These are phyloP conservation scores for Crotalaria pallida DNA, from an alignment of 306 rosid species.

Conservation along the genomic window DNA sequence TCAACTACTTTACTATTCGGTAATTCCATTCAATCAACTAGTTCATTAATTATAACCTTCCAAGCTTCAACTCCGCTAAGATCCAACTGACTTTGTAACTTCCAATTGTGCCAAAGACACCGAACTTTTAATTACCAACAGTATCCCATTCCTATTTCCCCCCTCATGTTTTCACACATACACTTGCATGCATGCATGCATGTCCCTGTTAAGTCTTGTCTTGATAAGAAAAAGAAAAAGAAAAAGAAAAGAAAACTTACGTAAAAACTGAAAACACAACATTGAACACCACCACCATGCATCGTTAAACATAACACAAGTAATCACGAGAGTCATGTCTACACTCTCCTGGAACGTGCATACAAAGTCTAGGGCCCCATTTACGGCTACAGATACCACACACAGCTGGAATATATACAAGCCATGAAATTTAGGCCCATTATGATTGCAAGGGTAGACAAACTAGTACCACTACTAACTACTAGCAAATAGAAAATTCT, in stretches of 20 bases:
- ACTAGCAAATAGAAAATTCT: background rate
- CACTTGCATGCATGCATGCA: no score
- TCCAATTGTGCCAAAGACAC: no score
- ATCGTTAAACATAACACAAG: background rate
- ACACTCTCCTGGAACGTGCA: slow-evolving; percentile 1
- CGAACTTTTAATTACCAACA: no score
- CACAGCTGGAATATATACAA: background rate
- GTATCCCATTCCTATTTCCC: no score
- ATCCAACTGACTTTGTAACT: no score
- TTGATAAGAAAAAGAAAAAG: no score
- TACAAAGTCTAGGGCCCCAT: background rate
- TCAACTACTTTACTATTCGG: no score
- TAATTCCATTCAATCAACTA: no score
- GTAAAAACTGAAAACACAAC: background rate
- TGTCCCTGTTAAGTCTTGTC: no score
- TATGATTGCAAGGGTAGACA: background rate
- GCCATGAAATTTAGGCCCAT: background rate
- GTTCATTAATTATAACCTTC: no score
- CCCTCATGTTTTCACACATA: no score
- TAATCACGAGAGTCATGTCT: background rate
- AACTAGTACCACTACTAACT: background rate
- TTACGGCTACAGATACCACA: background rate
- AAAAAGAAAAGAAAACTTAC: background rate
- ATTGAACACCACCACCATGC: background rate
- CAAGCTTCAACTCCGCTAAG: no score